These are phyloP conservation scores for Tolypocladium ophioglossoides DNA, from an alignment of 2,329 filamentous ascomycete species.

Conservation along the genomic window DNA sequence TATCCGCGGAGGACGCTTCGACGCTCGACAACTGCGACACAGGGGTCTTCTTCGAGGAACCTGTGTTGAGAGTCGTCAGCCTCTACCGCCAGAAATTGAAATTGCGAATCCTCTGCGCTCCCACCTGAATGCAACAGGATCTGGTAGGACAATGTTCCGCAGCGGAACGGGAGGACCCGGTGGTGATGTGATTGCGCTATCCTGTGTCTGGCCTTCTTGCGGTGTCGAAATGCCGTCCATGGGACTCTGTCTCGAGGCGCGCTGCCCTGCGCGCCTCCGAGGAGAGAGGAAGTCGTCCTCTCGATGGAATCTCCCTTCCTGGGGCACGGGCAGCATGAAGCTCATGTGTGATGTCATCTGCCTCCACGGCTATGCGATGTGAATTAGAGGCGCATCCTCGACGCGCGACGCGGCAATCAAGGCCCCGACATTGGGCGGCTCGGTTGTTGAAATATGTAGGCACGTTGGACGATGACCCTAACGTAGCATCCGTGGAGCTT, in stretches of 20 bases:
- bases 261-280: not conserved
- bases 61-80: slow-evolving; percentile 20
- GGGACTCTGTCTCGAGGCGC: not conserved
- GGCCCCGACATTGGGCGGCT: not conserved
- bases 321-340: slow-evolving; percentile 3
- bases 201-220: slow-evolving; percentile 2
- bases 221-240: slow-evolving; percentile 1
- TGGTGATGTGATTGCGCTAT: slow-evolving; percentile 4
- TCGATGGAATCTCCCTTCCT: slow-evolving; percentile 4
- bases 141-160: slow-evolving; percentile 44
- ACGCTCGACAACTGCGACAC: slow-evolving; percentile 64
- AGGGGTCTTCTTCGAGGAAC: slow-evolving; percentile 78
- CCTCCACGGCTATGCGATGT: not conserved
- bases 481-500: not conserved
- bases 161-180: slow-evolving; percentile 17
- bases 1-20: slow-evolving; percentile 66
- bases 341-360: slow-evolving; percentile 6
- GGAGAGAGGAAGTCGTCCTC: slow-evolving; percentile 3
- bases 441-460: not conserved
- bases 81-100: too few relatives aligned
- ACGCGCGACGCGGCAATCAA: slow-evolving; percentile 1
- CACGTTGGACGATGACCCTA: not conserved
- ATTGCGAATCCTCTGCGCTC: slow-evolving; percentile 3
- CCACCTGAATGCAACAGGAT: slow-evolving; percentile 47
- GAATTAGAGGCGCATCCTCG: slow-evolving; percentile 2